Evolutionary conservation across 805 yeast genomes (phyloP).

Genomic region (Clavispora vitiphila): DNA sequence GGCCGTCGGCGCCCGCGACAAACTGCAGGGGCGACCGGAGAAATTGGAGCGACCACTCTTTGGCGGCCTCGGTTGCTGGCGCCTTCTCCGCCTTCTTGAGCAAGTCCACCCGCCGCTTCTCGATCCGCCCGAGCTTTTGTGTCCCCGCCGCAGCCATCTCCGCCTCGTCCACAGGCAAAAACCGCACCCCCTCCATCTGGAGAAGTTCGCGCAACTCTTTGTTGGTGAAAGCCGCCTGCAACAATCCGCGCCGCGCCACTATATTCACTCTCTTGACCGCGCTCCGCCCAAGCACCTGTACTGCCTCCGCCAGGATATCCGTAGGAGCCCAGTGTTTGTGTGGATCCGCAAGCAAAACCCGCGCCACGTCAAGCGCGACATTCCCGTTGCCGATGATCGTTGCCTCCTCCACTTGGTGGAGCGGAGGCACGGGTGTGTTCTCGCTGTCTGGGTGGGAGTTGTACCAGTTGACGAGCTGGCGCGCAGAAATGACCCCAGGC

Average conservation of each 20-base stretch:
- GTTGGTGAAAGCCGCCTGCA: slow-evolving; percentile 85
- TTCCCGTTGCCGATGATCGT: slow-evolving; percentile 95
- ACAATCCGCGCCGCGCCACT: slow-evolving; percentile 80
- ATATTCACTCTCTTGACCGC: slow-evolving; percentile 62
- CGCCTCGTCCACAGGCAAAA: slow-evolving; percentile 33
- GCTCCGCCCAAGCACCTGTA: slow-evolving; percentile 46
- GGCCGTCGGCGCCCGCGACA: slow-evolving; percentile 30
- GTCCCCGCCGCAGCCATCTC: slow-evolving; percentile 18
- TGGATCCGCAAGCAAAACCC: slow-evolving; percentile 63
- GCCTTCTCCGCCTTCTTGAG: slow-evolving; percentile 42
- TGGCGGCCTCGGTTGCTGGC: slow-evolving; percentile 6
- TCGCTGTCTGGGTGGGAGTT: slow-evolving; percentile 73
- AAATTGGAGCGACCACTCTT: slow-evolving; percentile 65
- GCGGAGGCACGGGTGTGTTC: slow-evolving; percentile 43
- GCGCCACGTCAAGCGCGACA: slow-evolving; percentile 87
- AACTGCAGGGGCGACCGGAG: slow-evolving; percentile 59
- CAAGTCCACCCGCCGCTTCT: slow-evolving; percentile 62
- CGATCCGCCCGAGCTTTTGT: slow-evolving; percentile 45
- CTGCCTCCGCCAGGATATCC: slow-evolving; percentile 66
- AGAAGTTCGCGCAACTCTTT: slow-evolving; percentile 86
- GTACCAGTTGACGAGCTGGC: slow-evolving; percentile 93
- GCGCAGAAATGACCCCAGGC: slow-evolving; percentile 71
- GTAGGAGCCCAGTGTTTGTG: slow-evolving; percentile 56
- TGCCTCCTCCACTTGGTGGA: slow-evolving; percentile 58
- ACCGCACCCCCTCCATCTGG: slow-evolving; percentile 48